Base-by-base conservation (phyloP, 495 filamentous ascomycete species). In the Articulospora tetracladia region DNA sequence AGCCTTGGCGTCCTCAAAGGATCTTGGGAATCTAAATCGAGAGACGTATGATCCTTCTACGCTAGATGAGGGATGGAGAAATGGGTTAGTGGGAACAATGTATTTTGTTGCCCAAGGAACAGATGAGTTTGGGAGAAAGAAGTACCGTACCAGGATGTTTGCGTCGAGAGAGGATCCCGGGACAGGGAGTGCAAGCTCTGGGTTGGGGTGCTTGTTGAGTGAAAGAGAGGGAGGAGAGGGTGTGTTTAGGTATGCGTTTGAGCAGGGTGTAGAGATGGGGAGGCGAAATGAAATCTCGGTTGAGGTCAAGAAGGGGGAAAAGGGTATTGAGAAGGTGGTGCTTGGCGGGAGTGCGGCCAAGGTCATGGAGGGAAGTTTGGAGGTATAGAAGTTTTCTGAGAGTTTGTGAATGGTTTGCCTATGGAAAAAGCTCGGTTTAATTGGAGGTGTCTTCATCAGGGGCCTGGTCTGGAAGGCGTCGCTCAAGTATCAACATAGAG, bases 181-280 rank as follows among this genome's bases (percentile, higher is more conserved):
- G 0, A 90, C 86, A n/a, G 88, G 88, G 3, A 86, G 82, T 64
- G 86, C 84, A 56, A 78, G 80, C 30, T 80, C 78, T 60, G 78
- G 79, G 23, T 66, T 90, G 56, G 73, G 75, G 19, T 72, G 76
- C 8, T 89, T 82, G 64, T 68, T 91, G 51, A 74, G 83, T 13
- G 67, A 15, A 72, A 71, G 53, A 25, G 53, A 55, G 17, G 49
- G 48, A 15, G 51, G 36, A 17, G 28, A 2, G 8, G 39, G 39
- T 15, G 17, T 15, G 6, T 41, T 51, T 22, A 72, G 66, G 61
- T 86, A 81, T 66, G 72, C 72, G 46, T 66, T 92, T 49, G 82
- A 81, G 63, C 90, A 93, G 73, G 90, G 89, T 0, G 86, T 92
- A 17, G 89, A 93, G 74, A 93, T 92, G 86, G 88, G 86, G 0